Conservation (phyloP, 2,329 filamentous ascomycete species). For the Neonectria hederae region DNA sequence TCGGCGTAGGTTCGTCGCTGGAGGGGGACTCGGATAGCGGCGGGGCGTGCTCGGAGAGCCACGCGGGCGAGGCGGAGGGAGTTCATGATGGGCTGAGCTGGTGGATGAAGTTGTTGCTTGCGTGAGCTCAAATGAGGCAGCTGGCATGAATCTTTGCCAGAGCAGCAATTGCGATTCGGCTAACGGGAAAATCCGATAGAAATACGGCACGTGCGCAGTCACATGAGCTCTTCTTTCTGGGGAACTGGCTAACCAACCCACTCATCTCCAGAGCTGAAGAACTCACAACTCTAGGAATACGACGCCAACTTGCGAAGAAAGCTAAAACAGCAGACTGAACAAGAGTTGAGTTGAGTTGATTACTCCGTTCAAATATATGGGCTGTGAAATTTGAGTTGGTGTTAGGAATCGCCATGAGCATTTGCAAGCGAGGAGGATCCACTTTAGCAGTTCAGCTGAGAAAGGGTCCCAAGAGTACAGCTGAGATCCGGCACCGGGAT, state of each 20-base stretch:
- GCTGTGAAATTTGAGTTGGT: not conserved
- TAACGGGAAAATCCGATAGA: conserved; percentile 53
- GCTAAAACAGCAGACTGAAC: not conserved
- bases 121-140: conserved; percentile 54
- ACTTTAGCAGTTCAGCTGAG: not conserved
- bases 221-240: conserved; percentile 40
- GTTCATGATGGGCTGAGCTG: conserved; percentile 78
- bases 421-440: not conserved
- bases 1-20: conserved; percentile 94
- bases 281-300: not conserved
- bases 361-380: not conserved
- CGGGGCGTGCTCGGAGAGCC: conserved; percentile 84
- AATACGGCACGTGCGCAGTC: conserved; percentile 42
- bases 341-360: too few relatives aligned
- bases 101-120: conserved; percentile 61
- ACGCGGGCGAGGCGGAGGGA: conserved; percentile 90
- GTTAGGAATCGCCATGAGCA: not conserved
- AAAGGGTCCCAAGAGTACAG: not conserved
- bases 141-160: conserved; percentile 59
- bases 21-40: conserved; percentile 77
- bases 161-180: conserved; percentile 53
- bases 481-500: not conserved
- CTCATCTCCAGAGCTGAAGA: not conserved
- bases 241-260: not conserved
- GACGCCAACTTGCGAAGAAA: not conserved